Percentiles rank a stretch among this genome's conserved stretches.
These are phyloP conservation scores for Colletotrichum cordylinicola DNA, from an alignment of 2,329 filamentous ascomycete genomes.

Conservation along the genomic window DNA sequence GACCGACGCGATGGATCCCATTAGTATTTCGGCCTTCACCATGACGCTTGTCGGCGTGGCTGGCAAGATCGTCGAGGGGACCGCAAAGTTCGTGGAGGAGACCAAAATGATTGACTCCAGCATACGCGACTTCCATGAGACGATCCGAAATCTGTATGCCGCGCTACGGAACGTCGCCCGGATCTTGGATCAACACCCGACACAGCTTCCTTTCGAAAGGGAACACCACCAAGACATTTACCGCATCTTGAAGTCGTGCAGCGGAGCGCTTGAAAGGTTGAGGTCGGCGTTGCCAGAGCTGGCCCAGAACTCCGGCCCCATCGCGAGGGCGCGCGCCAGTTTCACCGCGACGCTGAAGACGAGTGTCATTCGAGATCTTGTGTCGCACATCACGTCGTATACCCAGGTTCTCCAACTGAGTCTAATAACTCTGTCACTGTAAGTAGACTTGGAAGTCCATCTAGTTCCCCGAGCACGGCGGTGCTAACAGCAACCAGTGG, in stretches of 20 bases:
- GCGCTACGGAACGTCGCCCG: constrained; percentile 23
- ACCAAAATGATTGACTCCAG: constrained; percentile 19
- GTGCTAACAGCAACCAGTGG: constrained; percentile 13
- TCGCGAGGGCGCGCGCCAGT: constrained; percentile 25
- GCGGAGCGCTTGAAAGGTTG: constrained; percentile 23
- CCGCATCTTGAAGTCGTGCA: constrained; percentile 28
- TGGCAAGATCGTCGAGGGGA: constrained; percentile 22
- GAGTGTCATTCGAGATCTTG: constrained; percentile 25
- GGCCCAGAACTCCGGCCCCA: constrained; percentile 13
- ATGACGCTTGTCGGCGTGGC: constrained; percentile 25
- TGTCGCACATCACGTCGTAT: constrained; percentile 29
- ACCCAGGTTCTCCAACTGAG: constrained; percentile 32
- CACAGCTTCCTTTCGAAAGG: constrained; percentile 27
- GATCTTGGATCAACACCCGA: constrained; percentile 21
- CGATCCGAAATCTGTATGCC: constrained; percentile 23
- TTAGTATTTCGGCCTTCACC: constrained; percentile 25
- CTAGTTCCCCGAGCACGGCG: background rate
- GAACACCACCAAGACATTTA: constrained; percentile 29
- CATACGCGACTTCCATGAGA: constrained; percentile 28
- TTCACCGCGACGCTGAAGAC: constrained; percentile 27
- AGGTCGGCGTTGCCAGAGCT: constrained; percentile 26
- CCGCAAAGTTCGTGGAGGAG: constrained; percentile 27
- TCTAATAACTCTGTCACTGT: constrained; percentile 30
- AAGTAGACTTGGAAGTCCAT: background rate
- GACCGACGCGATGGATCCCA: constrained; percentile 24